Evolutionary conservation across 202 grass and related monocot genomes (phyloP).

Genomic region (Bolboschoenoplectus hybrid): DNA sequence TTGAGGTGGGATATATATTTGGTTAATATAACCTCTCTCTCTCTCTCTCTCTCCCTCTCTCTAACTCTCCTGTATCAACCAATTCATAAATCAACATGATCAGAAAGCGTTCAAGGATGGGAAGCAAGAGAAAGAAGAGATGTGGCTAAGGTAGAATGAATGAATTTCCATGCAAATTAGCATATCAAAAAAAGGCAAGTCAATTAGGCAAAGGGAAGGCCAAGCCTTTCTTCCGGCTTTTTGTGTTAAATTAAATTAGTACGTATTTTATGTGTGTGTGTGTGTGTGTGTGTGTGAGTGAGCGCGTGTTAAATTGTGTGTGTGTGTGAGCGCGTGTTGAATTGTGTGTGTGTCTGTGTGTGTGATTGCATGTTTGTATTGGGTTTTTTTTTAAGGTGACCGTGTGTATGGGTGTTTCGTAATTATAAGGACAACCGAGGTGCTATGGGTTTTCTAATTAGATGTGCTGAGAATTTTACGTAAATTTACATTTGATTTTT

Average conservation of each 20-base stretch:
- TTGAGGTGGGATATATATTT: background rate
- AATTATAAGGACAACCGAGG: background rate
- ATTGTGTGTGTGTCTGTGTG: background rate
- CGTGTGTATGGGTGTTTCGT: background rate
- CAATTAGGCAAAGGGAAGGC: conserved; percentile 48
- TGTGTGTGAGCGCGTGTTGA: background rate
- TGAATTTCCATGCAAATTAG: background rate
- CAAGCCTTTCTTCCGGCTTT: conserved; percentile 44
- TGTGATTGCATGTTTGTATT: background rate
- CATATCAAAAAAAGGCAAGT: conserved; percentile 42
- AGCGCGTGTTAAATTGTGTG: background rate
- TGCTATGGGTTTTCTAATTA: background rate
- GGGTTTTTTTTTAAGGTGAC: background rate
- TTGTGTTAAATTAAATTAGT: background rate
- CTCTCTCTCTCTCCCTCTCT: background rate
- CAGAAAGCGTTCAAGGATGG: background rate
- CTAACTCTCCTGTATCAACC: background rate
- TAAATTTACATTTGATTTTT: background rate
- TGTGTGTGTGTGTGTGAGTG: background rate
- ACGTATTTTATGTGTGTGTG: background rate
- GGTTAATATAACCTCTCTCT: background rate
- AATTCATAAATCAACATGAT: background rate
- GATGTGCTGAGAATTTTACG: background rate
- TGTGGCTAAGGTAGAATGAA: background rate
- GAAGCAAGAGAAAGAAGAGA: conserved; percentile 28